Evolutionary conservation across 768 basidiomycete genomes (phyloP), one percentile per base, ranked within the genome.

Genomic region (Hydnomerulius pinastri): DNA sequence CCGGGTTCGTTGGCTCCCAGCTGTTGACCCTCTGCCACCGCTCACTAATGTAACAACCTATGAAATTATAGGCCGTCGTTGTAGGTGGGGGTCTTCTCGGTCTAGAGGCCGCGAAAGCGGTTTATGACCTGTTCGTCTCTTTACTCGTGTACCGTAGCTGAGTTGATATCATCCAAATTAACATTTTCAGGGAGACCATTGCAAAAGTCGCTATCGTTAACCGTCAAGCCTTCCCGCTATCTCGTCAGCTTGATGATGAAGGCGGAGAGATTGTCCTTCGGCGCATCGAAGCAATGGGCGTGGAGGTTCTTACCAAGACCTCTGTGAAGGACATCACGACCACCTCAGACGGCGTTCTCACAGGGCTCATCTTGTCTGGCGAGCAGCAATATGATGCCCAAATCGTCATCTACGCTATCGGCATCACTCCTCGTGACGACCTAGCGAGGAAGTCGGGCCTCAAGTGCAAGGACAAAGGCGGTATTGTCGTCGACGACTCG

Each of bases 11-110:
- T 20, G 3, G 12, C 17, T 24, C 12, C 8, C 18, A 43, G n/a
- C 4, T 38, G 3, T 5, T 50, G 32, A 37, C n/a, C 15, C 18
- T 13, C 32, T 35, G 15, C 17, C 33, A 17, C 6, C 15, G 6
- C 10, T 18, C 6, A 17, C 12, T 35, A 35, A 35, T 35, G n/a
- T 17, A 35, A 17, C 9, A 35, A 17, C n/a, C n/a, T n/a, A n/a
- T n/a, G n/a, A n/a, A n/a, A n/a, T n/a, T n/a, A n/a, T n/a, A n/a
- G n/a, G n/a, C 72, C 9, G 72, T 76, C 1, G 77, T 88, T 3
- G 74, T 90, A 12, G 87, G 87, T 17, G 87, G 87, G 8, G 87
- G 86, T 8, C 64, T 90, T 10, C 76, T 88, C 15, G 87, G 86
- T 10, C 69, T 90, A 27, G 87, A 88, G 67, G 86, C 87, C 3